phyloP scores from a whole-genome alignment of 768 basidiomycete genomes.

The Rhodotorula paludigena region DNA sequence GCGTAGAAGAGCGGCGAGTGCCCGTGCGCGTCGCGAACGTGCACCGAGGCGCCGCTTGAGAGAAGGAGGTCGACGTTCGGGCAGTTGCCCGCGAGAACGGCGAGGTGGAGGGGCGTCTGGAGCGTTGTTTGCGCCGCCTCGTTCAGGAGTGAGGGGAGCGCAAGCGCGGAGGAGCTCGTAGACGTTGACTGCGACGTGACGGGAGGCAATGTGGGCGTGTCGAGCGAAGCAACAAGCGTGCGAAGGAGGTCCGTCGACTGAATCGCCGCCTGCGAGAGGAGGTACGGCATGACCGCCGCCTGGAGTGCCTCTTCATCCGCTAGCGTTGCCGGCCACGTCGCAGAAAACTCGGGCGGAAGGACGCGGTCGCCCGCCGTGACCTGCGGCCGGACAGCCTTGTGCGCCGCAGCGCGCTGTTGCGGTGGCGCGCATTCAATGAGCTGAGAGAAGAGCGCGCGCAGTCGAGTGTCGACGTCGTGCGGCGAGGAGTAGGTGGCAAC shows the following conservation, averaged over 20 bases:
- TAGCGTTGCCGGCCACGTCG: constrained; percentile 32
- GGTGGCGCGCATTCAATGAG: constrained; percentile 29
- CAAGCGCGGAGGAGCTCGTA: neutral
- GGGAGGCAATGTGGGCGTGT: neutral
- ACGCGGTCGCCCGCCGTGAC: neutral
- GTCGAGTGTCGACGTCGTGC: constrained; percentile 4
- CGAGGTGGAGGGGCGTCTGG: constrained; percentile 44
- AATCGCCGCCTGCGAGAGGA: constrained; percentile 35
- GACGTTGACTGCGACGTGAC: neutral
- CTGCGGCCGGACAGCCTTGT: neutral
- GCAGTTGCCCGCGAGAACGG: constrained; percentile 35
- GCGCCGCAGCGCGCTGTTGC: neutral
- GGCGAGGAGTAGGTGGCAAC: constrained; percentile 47
- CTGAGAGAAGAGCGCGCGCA: constrained; percentile 36
- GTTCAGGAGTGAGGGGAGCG: constrained; percentile 31
- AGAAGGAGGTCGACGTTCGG: constrained; percentile 42
- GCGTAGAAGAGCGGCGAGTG: constrained; percentile 42
- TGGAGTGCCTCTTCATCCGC: constrained; percentile 29
- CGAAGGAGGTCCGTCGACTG: constrained; percentile 21
- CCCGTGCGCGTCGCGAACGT: constrained; percentile 43
- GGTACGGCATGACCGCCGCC: constrained; percentile 35
- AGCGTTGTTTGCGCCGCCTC: constrained; percentile 35
- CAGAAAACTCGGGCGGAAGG: constrained; percentile 18
- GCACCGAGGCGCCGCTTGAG: constrained; percentile 43
- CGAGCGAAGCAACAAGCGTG: constrained; percentile 12